A percentile compares a stretch with the other conserved stretches of the same genome.
These are phyloP conservation scores for Trichoderma asperellum DNA, from an alignment of 2,329 filamentous ascomycete species.

Conservation along the genomic window DNA sequence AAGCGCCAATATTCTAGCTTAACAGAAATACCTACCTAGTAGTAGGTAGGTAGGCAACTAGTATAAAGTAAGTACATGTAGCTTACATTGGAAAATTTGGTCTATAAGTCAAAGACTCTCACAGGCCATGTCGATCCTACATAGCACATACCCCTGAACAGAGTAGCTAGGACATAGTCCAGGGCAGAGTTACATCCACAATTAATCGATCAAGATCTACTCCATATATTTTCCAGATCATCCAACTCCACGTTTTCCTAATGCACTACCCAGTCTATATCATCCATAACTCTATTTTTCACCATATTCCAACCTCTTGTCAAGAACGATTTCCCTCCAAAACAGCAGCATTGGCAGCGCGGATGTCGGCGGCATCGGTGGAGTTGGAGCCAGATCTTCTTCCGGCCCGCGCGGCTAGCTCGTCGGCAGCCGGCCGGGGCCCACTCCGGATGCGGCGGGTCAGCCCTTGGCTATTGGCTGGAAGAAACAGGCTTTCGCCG, in stretches of 20 bases:
- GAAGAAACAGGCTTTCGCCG: conserved; percentile 8
- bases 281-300: conserved; percentile 12
- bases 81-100: neutral
- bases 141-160: neutral
- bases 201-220: neutral
- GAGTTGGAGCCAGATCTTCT: conserved; percentile 1
- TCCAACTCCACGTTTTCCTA: neutral
- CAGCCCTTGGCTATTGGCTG: neutral
- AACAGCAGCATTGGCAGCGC: neutral
- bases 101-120: neutral
- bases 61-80: neutral
- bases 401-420: conserved; percentile 24
- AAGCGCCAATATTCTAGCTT: neutral
- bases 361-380: conserved; percentile 38
- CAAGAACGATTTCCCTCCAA: neutral
- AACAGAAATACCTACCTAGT: neutral
- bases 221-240: neutral
- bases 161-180: neutral
- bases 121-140: neutral
- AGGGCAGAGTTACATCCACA: neutral
- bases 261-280: neutral
- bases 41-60: too few species aligned
- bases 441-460: conserved; percentile 25
- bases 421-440: conserved; percentile 32
- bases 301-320: neutral